Percentiles rank a stretch among this genome's conserved stretches.
phyloP scores from a whole-genome alignment of 441 rosid species.

The Metrosideros polymorpha region DNA sequence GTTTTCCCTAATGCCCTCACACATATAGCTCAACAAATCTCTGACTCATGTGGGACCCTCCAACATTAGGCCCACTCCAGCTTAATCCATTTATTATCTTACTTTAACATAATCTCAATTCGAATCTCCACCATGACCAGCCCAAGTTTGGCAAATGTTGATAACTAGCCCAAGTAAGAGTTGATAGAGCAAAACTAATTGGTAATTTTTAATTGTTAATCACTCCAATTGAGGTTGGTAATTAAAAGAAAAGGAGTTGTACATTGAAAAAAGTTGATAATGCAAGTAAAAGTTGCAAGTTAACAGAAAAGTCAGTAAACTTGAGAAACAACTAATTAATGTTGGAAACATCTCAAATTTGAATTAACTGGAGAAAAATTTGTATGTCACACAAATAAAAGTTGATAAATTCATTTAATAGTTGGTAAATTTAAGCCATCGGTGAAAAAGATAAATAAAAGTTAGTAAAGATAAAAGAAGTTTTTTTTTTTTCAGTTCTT shows the following conservation, averaged over 20 bases:
- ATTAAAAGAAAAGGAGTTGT: background rate
- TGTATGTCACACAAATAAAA: background rate
- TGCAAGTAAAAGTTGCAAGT: background rate
- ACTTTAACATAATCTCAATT: background rate
- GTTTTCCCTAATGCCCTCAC: background rate
- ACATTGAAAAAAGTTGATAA: background rate
- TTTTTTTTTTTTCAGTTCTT: background rate
- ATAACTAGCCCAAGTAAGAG: background rate
- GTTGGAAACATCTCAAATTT: background rate
- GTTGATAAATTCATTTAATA: background rate
- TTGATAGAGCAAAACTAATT: background rate
- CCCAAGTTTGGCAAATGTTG: background rate
- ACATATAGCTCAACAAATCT: background rate
- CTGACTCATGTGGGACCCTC: background rate
- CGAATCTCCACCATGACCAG: background rate
- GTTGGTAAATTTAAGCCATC: background rate
- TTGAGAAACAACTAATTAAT: no score
- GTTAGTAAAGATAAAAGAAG: background rate
- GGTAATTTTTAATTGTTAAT: background rate
- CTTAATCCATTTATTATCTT: no score
- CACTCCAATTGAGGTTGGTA: background rate
- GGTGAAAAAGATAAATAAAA: background rate
- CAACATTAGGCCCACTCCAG: background rate
- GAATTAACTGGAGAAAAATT: background rate
- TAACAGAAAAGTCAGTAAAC: no score